Evolutionary conservation across 257 asterid species (phyloP).

Genomic region (Ophiorrhiza pumila): DNA sequence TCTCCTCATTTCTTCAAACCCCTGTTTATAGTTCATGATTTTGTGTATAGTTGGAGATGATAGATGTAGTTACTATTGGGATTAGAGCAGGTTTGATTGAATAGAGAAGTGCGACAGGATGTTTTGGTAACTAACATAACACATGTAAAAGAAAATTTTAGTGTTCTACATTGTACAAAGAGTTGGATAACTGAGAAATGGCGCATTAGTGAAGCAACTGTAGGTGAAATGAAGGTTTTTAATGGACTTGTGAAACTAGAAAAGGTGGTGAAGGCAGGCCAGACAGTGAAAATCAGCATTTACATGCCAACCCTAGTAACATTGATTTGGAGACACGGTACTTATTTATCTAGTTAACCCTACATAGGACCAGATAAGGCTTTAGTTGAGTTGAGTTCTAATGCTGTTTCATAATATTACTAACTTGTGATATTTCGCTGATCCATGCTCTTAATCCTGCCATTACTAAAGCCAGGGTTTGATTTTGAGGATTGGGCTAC

Average conservation of each 20-base stretch:
- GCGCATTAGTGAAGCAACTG: not conserved
- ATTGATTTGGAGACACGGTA: not conserved
- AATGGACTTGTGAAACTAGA: not conserved
- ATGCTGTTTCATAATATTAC: not conserved
- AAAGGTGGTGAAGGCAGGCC: not conserved
- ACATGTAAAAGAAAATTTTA: not conserved
- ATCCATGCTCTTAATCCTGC: not conserved
- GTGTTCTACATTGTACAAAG: not conserved
- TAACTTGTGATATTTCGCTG: not conserved
- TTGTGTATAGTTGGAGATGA: not conserved
- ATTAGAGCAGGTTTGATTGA: not conserved
- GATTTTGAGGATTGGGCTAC: not conserved
- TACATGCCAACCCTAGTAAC: not conserved
- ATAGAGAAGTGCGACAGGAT: not conserved
- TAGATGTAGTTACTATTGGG: not conserved
- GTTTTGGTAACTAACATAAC: not conserved
- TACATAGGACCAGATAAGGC: not conserved
- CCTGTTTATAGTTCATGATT: not conserved
- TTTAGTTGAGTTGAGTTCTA: not conserved
- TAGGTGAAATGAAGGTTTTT: not conserved
- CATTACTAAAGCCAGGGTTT: not conserved
- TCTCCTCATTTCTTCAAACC: not conserved
- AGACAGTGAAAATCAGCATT: not conserved
- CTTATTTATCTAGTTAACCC: not conserved
- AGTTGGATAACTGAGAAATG: not conserved